phyloP scores from a whole-genome alignment of 768 basidiomycete species.

The Kwoniella bestiolae region DNA sequence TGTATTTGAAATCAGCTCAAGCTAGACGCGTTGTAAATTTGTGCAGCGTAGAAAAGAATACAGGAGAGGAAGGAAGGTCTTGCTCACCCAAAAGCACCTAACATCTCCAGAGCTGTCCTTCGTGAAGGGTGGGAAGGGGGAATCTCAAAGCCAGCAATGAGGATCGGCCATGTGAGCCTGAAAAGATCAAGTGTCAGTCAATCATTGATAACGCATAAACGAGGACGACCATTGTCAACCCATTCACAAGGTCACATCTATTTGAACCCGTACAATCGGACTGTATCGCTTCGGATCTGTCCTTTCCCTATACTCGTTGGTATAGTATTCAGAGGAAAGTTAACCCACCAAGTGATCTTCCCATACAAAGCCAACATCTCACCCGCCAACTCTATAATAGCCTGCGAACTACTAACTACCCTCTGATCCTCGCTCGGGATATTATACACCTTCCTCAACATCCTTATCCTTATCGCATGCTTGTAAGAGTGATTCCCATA shows the following conservation, averaged over 20 bases:
- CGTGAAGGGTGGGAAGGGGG: conserved; percentile 30
- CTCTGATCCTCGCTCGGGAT: conserved; percentile 32
- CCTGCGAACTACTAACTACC: conserved; percentile 25
- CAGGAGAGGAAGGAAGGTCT: background rate
- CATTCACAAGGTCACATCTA: too few species aligned
- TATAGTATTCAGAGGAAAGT: too few species aligned
- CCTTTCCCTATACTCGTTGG: too few species aligned
- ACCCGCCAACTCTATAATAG: conserved; percentile 43
- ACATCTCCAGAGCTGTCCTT: conserved; percentile 30
- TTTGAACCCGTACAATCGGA: too few species aligned
- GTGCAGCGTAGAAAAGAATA: too few species aligned
- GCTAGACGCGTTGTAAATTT: too few species aligned
- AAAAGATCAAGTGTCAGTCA: background rate
- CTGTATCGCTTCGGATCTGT: too few species aligned
- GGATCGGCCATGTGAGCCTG: conserved; percentile 51
- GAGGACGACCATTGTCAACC: conserved; percentile 8
- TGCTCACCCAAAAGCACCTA: conserved; percentile 45
- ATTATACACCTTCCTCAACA: conserved; percentile 41
- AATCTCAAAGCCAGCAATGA: conserved; percentile 47
- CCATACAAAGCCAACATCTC: conserved; percentile 40
- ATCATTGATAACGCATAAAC: too few species aligned
- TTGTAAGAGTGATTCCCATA: conserved; percentile 47
- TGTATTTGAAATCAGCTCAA: conserved; percentile 3
- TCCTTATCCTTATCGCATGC: conserved; percentile 39
- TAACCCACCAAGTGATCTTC: conserved; percentile 38